A percentile compares a stretch with the other conserved stretches of the same genome.
Conservation (phyloP, 345 rosid genomes). For the Hirschfeldia incana region DNA sequence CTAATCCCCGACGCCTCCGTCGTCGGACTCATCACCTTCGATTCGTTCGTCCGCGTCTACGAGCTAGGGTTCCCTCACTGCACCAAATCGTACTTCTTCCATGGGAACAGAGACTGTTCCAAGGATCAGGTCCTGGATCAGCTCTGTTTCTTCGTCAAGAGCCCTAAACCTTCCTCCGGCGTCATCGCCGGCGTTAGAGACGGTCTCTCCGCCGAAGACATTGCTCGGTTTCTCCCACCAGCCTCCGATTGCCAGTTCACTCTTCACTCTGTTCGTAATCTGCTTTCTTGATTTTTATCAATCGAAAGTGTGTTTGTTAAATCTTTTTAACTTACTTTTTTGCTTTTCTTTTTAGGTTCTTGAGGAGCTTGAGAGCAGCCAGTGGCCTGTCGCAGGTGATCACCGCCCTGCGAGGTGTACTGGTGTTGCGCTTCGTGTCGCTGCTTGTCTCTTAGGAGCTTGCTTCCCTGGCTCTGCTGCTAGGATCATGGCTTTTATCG, state of each 20-base stretch:
- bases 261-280: conserved; percentile 61
- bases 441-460: conserved; percentile 84
- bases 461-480: conserved; percentile 97
- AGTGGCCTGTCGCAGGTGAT: conserved; percentile 71
- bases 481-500: conserved; percentile 88
- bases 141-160: conserved; percentile 73
- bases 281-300: not conserved
- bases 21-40: conserved; percentile 81
- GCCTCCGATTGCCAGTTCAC: conserved; percentile 83
- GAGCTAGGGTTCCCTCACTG: conserved; percentile 79
- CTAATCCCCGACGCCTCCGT: conserved; percentile 72
- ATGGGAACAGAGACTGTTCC: conserved; percentile 72
- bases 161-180: conserved; percentile 75
- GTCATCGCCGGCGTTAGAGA: conserved; percentile 87
- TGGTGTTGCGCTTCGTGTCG: conserved; percentile 82
- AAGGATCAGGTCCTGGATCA: conserved; percentile 87
- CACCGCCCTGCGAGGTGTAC: conserved; percentile 88
- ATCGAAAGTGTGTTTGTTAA: not conserved
- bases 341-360: conserved; percentile 46
- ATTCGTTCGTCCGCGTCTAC: conserved; percentile 73
- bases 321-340: not conserved
- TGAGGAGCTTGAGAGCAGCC: conserved; percentile 88
- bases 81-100: conserved; percentile 74
- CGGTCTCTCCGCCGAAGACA: conserved; percentile 83
- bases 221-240: conserved; percentile 85